These are phyloP conservation scores for Mortierella sp. DNA, from an alignment of 371 early-diverging fungal species.

Conservation along the genomic window DNA sequence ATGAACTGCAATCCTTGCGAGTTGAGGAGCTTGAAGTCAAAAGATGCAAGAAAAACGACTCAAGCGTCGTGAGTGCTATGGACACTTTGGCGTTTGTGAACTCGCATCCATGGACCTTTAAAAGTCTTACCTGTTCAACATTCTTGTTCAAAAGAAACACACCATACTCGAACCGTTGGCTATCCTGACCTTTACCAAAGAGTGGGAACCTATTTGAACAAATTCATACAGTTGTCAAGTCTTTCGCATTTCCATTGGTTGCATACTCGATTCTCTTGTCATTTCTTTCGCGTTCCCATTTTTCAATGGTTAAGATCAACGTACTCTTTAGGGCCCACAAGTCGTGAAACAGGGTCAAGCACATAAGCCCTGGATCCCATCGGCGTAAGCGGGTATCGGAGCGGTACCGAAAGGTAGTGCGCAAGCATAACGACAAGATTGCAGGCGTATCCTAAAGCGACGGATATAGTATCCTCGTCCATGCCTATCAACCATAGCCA, in stretches of 20 bases:
- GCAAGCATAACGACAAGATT: conserved; percentile 81
- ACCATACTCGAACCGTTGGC: conserved; percentile 82
- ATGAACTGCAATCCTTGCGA: conserved; percentile 75
- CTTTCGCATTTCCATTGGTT: too few relatives aligned
- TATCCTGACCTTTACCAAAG: conserved; percentile 76
- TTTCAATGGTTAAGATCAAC: too few relatives aligned
- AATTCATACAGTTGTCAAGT: too few relatives aligned
- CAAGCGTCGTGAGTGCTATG: too few relatives aligned
- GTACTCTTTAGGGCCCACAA: conserved; percentile 67
- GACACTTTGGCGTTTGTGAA: background rate
- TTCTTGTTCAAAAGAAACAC: conserved; percentile 89
- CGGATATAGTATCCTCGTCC: conserved; percentile 78
- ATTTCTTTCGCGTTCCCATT: too few relatives aligned
- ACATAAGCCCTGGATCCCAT: conserved; percentile 85
- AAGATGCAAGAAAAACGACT: background rate
- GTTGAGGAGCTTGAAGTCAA: conserved; percentile 86
- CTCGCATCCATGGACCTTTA: too few relatives aligned
- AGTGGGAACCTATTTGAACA: conserved; percentile 74
- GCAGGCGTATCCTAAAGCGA: conserved; percentile 78
- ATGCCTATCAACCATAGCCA: conserved; percentile 51
- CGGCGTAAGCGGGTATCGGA: conserved; percentile 79
- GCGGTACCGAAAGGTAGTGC: conserved; percentile 75
- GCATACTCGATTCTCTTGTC: too few relatives aligned
- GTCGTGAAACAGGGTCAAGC: conserved; percentile 70
- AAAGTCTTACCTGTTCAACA: conserved; percentile 78